Conservation (phyloP, 2,329 filamentous ascomycete species). For the Epichloe glyceriae region DNA sequence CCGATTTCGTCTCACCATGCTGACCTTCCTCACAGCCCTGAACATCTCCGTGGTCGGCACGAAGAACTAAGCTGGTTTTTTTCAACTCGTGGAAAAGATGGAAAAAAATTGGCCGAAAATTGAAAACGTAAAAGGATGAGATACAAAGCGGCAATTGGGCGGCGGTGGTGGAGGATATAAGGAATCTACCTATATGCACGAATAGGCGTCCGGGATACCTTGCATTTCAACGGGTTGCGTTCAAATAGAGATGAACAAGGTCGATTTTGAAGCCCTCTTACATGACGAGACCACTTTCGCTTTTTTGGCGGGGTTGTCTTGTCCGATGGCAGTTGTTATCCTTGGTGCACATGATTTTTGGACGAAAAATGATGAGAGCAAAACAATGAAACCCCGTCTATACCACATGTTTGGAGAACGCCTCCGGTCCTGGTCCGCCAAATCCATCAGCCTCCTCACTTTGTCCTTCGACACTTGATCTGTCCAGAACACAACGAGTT, state of each 20-base stretch:
- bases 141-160: constrained; percentile 1
- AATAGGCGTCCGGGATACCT: constrained; percentile 43
- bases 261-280: constrained; percentile 22
- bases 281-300: no score
- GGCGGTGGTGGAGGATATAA: constrained; percentile 15
- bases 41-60: constrained; percentile 41
- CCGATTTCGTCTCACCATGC: no score
- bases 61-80: constrained; percentile 29
- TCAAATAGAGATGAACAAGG: constrained; percentile 26
- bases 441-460: constrained; percentile 13
- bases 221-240: constrained; percentile 29
- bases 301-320: no score
- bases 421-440: constrained; percentile 11
- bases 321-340: no score
- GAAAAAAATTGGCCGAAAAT: constrained; percentile 4
- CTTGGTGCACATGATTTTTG: no score
- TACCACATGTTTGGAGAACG: constrained; percentile 14
- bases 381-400: no score
- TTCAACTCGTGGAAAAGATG: neutral
- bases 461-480: constrained; percentile 23
- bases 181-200: constrained; percentile 27
- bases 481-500: constrained; percentile 28
- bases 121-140: constrained; percentile 12
- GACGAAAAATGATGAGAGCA: no score
- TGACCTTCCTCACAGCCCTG: constrained; percentile 24